Evolutionary conservation across 164 flowering plant species (phyloP).

Genomic region (Chimonanthus praecox): DNA sequence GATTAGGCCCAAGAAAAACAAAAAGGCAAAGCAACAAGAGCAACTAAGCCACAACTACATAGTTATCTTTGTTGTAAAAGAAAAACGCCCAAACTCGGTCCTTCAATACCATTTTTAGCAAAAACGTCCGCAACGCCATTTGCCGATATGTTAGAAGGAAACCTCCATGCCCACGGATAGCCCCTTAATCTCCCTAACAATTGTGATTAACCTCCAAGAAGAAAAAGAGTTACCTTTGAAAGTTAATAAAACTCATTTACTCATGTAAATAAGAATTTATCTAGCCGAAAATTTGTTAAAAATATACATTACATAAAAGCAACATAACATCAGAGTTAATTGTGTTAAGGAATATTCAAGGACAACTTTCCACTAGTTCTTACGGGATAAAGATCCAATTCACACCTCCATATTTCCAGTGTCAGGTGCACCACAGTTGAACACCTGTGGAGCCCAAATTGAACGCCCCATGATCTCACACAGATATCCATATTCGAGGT

Average conservation of each 20-base stretch:
- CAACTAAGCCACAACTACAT: too few species aligned
- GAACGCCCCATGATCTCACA: conserved; percentile 99
- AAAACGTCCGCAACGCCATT: too few species aligned
- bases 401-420: conserved; percentile 99
- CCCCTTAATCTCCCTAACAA: too few species aligned
- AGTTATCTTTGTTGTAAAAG: too few species aligned
- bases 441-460: conserved; percentile 92
- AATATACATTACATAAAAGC: background rate
- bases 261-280: background rate
- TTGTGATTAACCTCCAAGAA: too few species aligned
- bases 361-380: background rate
- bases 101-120: too few species aligned
- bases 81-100: too few species aligned
- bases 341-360: background rate
- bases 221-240: too few species aligned
- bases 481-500: conserved; percentile 94
- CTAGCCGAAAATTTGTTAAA: background rate
- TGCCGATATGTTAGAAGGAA: too few species aligned
- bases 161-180: too few species aligned
- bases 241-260: background rate
- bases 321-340: background rate
- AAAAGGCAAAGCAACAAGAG: too few species aligned
- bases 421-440: conserved; percentile 96
- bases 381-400: background rate
- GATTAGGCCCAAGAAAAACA: too few species aligned